Evolutionary conservation across 106 monocot genomes (phyloP), one percentile per base, ranked within the genome.

Genomic region (Dioscorea zingiberensis): DNA sequence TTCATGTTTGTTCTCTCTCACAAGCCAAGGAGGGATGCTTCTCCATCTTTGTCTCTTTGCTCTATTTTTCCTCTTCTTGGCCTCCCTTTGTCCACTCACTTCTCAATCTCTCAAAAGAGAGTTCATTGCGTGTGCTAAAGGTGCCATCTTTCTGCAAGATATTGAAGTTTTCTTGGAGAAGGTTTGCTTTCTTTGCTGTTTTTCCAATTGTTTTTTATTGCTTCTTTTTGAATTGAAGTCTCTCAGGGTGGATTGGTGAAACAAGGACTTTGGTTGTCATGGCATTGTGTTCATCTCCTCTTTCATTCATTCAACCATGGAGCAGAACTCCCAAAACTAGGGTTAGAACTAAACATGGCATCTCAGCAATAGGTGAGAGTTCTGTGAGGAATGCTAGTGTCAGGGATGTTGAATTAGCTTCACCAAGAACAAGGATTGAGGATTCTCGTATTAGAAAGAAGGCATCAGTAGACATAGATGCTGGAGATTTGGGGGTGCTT

Each of bases 401-500:
- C 8, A 24, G 14, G 22, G 23, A 26, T 12, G 26, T n/a, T 15
- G 23, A 59, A 26, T 24, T n/a, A 59, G 38, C 38, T 38, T 38
- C 38, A 38, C 9, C 38, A 38, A 38, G 38, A 10, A 10, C 1
- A 38, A 51, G 14, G 15, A 51, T 51, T 19, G 18, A 13, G 13
- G 14, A 18, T 4, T 51, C 51, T 51, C 7, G 0, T 51, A 18
- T 51, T 51, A 13, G 23, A 45, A 45, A 57, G 30, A 16, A 16
- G 46, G 48, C 14, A 29, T 38, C 32, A 3, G 29, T n/a, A 11
- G 69, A 38, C 16, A n/a, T 13, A 32, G 57, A 47, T 19, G 21
- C 25, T 3, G 62, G 47, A 32, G 63, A 63, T 4, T 55, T 88
- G 66, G 48, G 58, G 1, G 89, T 77, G 45, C 73, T 93, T 1